Base-by-base conservation (phyloP, 768 basidiomycete species). In the Amyloporia xantha region DNA sequence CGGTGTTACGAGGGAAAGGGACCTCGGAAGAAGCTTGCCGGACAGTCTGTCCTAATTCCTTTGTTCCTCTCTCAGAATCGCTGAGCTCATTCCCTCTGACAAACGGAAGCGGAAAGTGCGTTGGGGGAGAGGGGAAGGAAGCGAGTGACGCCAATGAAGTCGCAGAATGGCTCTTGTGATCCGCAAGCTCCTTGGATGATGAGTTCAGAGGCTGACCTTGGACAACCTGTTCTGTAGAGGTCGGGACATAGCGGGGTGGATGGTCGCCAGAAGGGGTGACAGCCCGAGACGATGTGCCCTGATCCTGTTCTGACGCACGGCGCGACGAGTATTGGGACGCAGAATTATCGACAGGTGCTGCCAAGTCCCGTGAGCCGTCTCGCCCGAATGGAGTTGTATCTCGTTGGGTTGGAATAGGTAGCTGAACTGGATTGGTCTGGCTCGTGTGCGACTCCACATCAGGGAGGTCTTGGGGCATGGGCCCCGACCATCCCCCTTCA, bases 71-170 rank as follows among this genome's bases (percentile, higher is more conserved):
- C 7, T 23, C 20, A 13, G 44, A 24, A 17, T 17, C 13, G 19
- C 44, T 33, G 17, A 20, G 4, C 33, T 45, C 44, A 13, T 12
- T 19, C 30, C 9, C 19, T 9, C 28, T 17, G 4, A 61, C 55
- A 4, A 77, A 74, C 28, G 82, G 86, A 12, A 82, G 64, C 11
- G 86, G 86, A 50, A 83, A 78, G 61, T 87, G 84, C 0, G 77
- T 78, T 0, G 86, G 86, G 13, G 86, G 86, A 0, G 74, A 65
- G 20, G 86, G 86, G 62, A 89, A 89, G 0, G 80, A 82, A 26
- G 82, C 84, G 20, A 89, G 68, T 1, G 84, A 82, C 17, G 82
- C 73, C n/a, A 85, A 72, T 23, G 82, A 81, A 65, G 70, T 41
- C 63, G 62, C 26, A 59, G 66, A 43, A 62, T 68, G 49, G 67